Evolutionary conservation across 257 asterid genomes (phyloP).

Genomic region (Leonotis leonurus): DNA sequence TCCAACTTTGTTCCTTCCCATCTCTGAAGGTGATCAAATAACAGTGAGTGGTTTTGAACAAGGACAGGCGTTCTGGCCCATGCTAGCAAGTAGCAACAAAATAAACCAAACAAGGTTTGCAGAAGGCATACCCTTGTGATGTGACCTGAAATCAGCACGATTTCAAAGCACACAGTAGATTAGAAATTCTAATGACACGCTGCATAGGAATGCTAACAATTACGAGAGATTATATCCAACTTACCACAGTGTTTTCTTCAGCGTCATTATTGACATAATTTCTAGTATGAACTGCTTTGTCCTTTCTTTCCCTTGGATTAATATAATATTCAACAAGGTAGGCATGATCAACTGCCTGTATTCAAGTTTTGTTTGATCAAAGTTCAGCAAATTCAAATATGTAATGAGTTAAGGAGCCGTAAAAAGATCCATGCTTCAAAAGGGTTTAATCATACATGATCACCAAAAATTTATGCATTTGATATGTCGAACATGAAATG

Average conservation of each 20-base stretch:
- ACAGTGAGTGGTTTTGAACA: constrained; percentile 87
- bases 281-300: constrained; percentile 33
- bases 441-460: neutral
- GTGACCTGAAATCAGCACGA: constrained; percentile 47
- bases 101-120: constrained; percentile 79
- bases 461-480: neutral
- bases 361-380: constrained; percentile 6
- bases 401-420: neutral
- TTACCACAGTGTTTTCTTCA: constrained; percentile 75
- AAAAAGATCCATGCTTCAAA: neutral
- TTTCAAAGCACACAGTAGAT: neutral
- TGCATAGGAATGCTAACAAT: neutral
- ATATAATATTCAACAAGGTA: constrained; percentile 87
- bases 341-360: constrained; percentile 97
- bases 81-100: constrained; percentile 53
- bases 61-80: constrained; percentile 81
- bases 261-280: constrained; percentile 45
- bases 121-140: constrained; percentile 72
- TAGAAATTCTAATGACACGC: neutral
- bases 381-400: constrained; percentile 9
- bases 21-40: constrained; percentile 50
- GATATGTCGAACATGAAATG: neutral
- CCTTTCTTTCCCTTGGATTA: constrained; percentile 52
- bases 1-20: constrained; percentile 40
- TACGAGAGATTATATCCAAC: constrained; percentile 18